Conservation (phyloP, 495 filamentous ascomycete species). For the Parmelia sp. region DNA sequence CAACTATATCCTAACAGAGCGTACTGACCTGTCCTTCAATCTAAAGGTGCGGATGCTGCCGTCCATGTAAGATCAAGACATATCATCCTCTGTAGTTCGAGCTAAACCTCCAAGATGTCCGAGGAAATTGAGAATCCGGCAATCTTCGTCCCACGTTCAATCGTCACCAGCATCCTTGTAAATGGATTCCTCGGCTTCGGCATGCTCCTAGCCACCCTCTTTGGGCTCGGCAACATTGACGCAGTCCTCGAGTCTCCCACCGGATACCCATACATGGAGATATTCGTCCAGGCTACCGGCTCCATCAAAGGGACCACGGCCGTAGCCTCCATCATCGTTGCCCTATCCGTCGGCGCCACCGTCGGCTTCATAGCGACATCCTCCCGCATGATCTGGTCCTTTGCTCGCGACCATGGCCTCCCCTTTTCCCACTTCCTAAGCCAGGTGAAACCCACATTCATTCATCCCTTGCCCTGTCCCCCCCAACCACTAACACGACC, state of each 20-base stretch:
- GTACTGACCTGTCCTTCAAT: no score
- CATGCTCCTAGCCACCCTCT: conserved; percentile 45
- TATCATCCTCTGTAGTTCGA: not conserved
- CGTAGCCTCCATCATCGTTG: conserved; percentile 41
- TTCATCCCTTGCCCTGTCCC: no score
- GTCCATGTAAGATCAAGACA: not conserved
- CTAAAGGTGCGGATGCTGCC: not conserved
- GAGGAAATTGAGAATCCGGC: conserved; percentile 47
- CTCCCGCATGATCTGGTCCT: conserved; percentile 30
- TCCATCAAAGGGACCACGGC: conserved; percentile 36
- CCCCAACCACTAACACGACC: no score
- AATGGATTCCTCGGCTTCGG: conserved; percentile 45
- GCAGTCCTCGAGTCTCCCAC: conserved; percentile 30
- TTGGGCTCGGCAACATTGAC: conserved; percentile 41
- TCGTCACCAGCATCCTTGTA: conserved; percentile 40
- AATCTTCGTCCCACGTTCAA: conserved; percentile 38
- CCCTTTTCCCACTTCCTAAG: conserved; percentile 27
- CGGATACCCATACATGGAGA: conserved; percentile 45
- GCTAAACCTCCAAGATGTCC: conserved; percentile 38
- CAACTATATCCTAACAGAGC: no score
- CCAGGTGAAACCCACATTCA: conserved; percentile 49
- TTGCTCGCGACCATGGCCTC: not conserved
- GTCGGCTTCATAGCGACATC: conserved; percentile 42
- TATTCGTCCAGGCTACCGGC: conserved; percentile 38
- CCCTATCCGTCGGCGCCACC: conserved; percentile 36